phyloP scores from a whole-genome alignment of 139 green algal genomes.

The Closterium sp. region DNA sequence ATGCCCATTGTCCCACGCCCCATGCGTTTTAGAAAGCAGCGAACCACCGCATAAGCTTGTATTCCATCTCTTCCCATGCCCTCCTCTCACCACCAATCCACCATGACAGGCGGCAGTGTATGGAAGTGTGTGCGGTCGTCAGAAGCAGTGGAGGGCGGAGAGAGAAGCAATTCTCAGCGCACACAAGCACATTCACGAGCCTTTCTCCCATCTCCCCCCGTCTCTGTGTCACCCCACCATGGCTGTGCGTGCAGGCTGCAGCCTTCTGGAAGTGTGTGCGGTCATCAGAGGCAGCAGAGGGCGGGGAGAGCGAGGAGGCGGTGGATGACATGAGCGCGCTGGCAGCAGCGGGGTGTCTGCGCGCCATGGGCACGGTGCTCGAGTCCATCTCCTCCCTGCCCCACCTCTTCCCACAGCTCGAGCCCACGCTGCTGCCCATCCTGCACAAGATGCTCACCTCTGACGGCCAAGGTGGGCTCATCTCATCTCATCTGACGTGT shows the following conservation, averaged over 20 bases:
- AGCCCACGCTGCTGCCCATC: constrained; percentile 83
- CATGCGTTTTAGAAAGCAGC: too few species aligned
- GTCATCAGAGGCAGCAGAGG: constrained; percentile 36
- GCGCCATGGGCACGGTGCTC: constrained; percentile 86
- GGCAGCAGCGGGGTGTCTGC: constrained; percentile 83
- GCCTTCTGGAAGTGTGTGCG: constrained; percentile 70
- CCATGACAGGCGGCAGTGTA: too few species aligned
- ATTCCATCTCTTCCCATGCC: too few species aligned
- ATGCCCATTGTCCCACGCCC: too few species aligned
- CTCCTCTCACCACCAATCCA: too few species aligned
- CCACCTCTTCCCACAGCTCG: constrained; percentile 74
- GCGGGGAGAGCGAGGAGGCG: constrained; percentile 48
- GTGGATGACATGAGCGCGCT: constrained; percentile 54
- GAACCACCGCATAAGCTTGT: too few species aligned
- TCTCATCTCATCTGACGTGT: too few species aligned
- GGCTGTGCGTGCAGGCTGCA: too few species aligned
- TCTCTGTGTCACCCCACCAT: too few species aligned
- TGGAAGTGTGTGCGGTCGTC: constrained; percentile 62
- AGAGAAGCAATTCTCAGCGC: too few species aligned
- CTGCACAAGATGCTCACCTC: constrained; percentile 68
- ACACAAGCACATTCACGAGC: too few species aligned
- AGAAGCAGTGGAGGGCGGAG: constrained; percentile 12
- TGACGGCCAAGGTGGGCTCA: constrained; percentile 64
- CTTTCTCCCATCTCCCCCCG: too few species aligned
- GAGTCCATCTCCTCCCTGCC: constrained; percentile 75